Conservation (phyloP, 345 rosid species). For the Eucalyptus pauciflora region DNA sequence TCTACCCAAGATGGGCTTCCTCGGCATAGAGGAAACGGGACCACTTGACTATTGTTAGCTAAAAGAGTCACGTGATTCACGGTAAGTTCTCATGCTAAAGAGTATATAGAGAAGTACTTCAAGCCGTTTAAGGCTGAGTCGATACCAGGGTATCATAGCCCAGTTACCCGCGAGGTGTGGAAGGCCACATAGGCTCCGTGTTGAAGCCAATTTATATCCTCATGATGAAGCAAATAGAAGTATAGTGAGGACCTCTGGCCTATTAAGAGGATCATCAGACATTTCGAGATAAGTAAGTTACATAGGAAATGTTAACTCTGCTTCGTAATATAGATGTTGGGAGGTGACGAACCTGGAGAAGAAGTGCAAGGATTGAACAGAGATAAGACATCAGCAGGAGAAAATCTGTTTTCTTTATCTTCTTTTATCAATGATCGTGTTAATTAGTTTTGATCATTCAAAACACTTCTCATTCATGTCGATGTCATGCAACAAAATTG, state of each 20-base stretch:
- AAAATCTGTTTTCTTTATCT: background rate
- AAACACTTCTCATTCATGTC: background rate
- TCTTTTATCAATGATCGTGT: background rate
- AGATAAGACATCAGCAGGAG: background rate
- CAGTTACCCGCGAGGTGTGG: background rate
- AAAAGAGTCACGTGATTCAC: background rate
- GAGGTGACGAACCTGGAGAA: background rate
- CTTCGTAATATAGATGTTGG: background rate
- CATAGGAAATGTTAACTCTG: background rate
- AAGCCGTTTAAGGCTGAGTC: background rate
- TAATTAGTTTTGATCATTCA: background rate
- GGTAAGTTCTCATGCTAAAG: background rate
- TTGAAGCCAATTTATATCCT: background rate
- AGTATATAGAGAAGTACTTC: background rate
- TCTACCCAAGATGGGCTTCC: background rate
- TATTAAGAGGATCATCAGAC: background rate
- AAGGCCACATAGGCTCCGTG: background rate
- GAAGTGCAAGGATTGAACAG: background rate
- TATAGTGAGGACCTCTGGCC: background rate
- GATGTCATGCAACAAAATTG: background rate
- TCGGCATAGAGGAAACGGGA: background rate
- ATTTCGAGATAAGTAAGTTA: fast-evolving
- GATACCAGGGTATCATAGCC: background rate
- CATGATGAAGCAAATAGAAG: background rate
- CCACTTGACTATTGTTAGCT: background rate